A percentile compares a stretch with the other conserved stretches of the same genome.
phyloP scores from a whole-genome alignment of 2,329 filamentous ascomycete genomes.

The Ophiostoma australiae region DNA sequence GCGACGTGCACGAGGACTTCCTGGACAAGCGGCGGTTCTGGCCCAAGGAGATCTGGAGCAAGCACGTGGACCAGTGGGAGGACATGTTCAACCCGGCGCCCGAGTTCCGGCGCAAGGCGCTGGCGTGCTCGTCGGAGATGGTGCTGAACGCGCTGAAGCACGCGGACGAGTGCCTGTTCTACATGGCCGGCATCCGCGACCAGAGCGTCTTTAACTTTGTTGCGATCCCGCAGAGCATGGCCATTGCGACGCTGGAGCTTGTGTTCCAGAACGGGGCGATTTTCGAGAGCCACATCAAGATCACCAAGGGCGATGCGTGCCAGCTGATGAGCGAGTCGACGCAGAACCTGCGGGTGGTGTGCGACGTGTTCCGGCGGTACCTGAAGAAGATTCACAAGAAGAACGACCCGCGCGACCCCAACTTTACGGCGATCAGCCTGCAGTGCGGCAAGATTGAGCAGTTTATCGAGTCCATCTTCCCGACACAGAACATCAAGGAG shows the following conservation, averaged over 20 bases:
- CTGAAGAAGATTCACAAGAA: slow-evolving; percentile 80
- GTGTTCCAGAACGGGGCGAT: slow-evolving; percentile 88
- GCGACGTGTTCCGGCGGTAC: slow-evolving; percentile 75
- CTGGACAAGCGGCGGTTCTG: slow-evolving; percentile 87
- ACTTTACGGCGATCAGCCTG: slow-evolving; percentile 85
- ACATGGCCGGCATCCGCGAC: slow-evolving; percentile 89
- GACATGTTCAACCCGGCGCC: slow-evolving; percentile 71
- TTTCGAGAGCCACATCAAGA: slow-evolving; percentile 87
- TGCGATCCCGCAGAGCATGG: slow-evolving; percentile 95
- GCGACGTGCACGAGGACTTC: slow-evolving; percentile 86
- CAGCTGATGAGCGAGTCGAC: slow-evolving; percentile 87
- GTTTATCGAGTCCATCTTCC: slow-evolving; percentile 92
- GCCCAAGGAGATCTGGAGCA: slow-evolving; percentile 94
- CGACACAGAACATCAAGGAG: slow-evolving; percentile 67
- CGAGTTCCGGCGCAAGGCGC: slow-evolving; percentile 67
- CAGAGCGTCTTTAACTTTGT: slow-evolving; percentile 99
- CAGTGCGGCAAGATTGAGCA: slow-evolving; percentile 90
- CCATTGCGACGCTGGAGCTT: slow-evolving; percentile 86
- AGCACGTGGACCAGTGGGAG: slow-evolving; percentile 83
- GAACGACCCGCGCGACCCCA: slow-evolving; percentile 89
- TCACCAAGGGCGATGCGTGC: slow-evolving; percentile 91
- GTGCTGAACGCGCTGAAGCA: slow-evolving; percentile 82
- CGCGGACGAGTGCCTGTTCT: slow-evolving; percentile 91
- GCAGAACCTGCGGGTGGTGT: slow-evolving; percentile 78
- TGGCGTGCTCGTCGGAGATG: slow-evolving; percentile 90